Evolutionary conservation across 2,329 filamentous ascomycete genomes (phyloP).

Genomic region (Botryosphaeria dothidea): DNA sequence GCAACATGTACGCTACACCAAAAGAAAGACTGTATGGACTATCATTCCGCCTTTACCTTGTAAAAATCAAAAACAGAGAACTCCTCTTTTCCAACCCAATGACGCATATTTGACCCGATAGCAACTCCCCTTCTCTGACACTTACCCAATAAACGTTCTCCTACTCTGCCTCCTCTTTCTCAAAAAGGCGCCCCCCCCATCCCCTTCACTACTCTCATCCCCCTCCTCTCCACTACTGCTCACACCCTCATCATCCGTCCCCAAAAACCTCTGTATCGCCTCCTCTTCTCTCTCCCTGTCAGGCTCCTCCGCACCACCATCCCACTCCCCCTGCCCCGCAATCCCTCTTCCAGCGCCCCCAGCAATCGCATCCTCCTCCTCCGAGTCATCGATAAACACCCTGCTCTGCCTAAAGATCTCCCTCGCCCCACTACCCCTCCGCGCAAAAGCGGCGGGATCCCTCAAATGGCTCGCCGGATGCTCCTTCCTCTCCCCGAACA

Average conservation of each 20-base stretch:
- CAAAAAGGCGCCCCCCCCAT: not conserved
- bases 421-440: slow-evolving; percentile 22
- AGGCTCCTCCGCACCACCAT: not conserved
- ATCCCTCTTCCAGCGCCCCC: not conserved
- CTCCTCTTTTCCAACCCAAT: not conserved
- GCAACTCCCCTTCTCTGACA: not conserved
- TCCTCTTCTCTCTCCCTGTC: slow-evolving; percentile 9
- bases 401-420: slow-evolving; percentile 48
- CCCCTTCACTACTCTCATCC: slow-evolving; percentile 6
- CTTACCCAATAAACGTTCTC: slow-evolving; percentile 13
- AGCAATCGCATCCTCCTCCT: not conserved
- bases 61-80: not conserved
- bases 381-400: slow-evolving; percentile 48
- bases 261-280: slow-evolving; percentile 4
- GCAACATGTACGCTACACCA: not conserved
- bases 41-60: not conserved
- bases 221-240: slow-evolving; percentile 1
- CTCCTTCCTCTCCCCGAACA: not conserved
- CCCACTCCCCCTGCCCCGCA: not conserved
- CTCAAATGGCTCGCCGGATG: slow-evolving; percentile 31
- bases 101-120: too few relatives aligned
- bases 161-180: not conserved
- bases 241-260: not conserved
- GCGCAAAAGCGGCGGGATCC: not conserved
- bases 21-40: not conserved